Evolutionary conservation across 2,329 filamentous ascomycete species (phyloP).

Genomic region (Colletotrichum sansevieriae): DNA sequence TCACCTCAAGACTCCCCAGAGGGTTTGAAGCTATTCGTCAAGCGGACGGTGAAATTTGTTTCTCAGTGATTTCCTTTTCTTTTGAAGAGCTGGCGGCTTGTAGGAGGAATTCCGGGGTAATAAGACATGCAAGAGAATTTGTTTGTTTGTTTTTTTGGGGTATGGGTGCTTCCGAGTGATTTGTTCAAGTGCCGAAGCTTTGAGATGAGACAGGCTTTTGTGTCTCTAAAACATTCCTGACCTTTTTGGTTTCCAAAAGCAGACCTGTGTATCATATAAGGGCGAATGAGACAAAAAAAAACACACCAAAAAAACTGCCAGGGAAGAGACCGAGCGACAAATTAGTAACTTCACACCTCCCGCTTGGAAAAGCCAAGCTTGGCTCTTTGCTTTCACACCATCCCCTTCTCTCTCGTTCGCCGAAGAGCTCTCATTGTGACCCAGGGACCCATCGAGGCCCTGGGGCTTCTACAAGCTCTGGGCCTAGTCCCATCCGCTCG

Average conservation of each 20-base stretch:
- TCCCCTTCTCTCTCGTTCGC: slow-evolving; percentile 15
- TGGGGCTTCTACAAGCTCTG: not conserved
- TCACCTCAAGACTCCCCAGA: not conserved
- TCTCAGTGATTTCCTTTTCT: not conserved
- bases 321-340: not conserved
- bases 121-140: slow-evolving; percentile 16
- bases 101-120: slow-evolving; percentile 13
- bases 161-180: not conserved
- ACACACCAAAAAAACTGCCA: no score
- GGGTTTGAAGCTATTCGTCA: not conserved
- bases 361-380: not conserved
- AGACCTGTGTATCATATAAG: not conserved
- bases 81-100: slow-evolving; percentile 2
- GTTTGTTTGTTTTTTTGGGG: slow-evolving; percentile 26
- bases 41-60: not conserved
- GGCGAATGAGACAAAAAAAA: not conserved
- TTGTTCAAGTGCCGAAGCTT: not conserved
- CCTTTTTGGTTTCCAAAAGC: not conserved
- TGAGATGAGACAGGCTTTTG: slow-evolving; percentile 8
- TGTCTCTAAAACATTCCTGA: not conserved
- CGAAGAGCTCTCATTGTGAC: not conserved
- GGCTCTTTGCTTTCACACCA: no score
- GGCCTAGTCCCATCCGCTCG: not conserved
- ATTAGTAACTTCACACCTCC: not conserved
- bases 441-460: not conserved